phyloP scores from a whole-genome alignment of 305 asterid genomes.

The Fraxinus platypoda region DNA sequence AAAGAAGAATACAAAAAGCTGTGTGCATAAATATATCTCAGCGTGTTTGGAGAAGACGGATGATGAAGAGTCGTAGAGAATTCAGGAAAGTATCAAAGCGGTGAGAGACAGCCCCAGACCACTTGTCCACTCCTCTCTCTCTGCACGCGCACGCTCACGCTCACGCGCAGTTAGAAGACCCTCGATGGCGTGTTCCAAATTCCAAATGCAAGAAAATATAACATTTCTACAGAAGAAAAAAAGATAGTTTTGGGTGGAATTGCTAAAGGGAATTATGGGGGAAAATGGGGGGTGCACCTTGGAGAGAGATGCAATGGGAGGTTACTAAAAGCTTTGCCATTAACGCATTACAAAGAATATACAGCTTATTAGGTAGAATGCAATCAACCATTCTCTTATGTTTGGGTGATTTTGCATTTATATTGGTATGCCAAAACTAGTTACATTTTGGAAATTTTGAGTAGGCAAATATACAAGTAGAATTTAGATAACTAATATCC shows the following conservation, averaged over 20 bases:
- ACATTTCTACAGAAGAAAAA: not conserved
- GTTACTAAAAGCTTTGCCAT: not conserved
- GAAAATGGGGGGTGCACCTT: not conserved
- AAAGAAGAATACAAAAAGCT: not conserved
- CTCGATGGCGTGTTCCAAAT: constrained; percentile 1
- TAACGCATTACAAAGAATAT: not conserved
- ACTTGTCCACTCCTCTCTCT: constrained; percentile 8
- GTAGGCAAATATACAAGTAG: not conserved
- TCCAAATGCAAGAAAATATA: not conserved
- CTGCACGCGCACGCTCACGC: not conserved
- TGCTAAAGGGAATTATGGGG: not conserved
- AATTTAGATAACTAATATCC: too few relatives aligned
- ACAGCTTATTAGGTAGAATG: not conserved
- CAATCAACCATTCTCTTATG: not conserved
- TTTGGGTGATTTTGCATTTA: not conserved
- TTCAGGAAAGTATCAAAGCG: constrained; percentile 23
- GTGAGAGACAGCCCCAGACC: constrained; percentile 15
- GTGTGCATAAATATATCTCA: not conserved
- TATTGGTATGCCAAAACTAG: not conserved
- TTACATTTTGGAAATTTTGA: not conserved
- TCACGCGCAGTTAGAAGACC: constrained; percentile 19
- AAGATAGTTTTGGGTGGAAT: not conserved
- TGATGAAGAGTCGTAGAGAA: constrained; percentile 22
- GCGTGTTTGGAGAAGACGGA: not conserved
- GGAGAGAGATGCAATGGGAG: not conserved